Conservation (phyloP, 1,284 basidiomycete species). For the Porogramme epimiltina region DNA sequence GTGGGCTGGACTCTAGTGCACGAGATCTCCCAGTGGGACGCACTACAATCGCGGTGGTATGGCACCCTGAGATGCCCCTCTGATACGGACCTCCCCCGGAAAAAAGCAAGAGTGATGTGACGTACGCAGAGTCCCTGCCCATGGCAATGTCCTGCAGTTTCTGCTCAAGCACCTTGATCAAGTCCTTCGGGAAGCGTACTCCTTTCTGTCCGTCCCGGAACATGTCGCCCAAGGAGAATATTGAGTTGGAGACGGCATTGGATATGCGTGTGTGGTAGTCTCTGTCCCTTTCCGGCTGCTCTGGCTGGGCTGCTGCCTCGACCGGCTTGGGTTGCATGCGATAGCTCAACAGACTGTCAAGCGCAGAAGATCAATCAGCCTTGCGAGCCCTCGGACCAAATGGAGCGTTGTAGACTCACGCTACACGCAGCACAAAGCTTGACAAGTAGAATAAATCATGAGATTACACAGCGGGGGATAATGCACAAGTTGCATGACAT, state of each 20-base stretch:
- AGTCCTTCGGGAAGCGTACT: slow-evolving; percentile 90
- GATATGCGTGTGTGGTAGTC: slow-evolving; percentile 69
- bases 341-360: slow-evolving; percentile 63
- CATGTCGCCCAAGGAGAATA: slow-evolving; percentile 80
- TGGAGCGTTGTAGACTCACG: slow-evolving; percentile 51
- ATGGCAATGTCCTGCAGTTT: slow-evolving; percentile 89
- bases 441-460: too few relatives aligned
- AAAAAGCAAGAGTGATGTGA: slow-evolving; percentile 22
- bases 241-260: slow-evolving; percentile 69
- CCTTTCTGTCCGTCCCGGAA: slow-evolving; percentile 80
- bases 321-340: slow-evolving; percentile 65
- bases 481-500: slow-evolving; percentile 31
- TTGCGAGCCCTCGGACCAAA: slow-evolving; percentile 10
- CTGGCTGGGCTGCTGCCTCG: slow-evolving; percentile 30
- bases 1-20: too few relatives aligned
- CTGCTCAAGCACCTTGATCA: slow-evolving; percentile 85
- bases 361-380: slow-evolving; percentile 11
- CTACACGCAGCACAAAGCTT: slow-evolving; percentile 78
- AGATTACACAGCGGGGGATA: slow-evolving; percentile 1
- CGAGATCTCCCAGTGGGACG: too few relatives aligned
- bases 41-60: too few relatives aligned
- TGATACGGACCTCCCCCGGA: too few relatives aligned
- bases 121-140: slow-evolving; percentile 85
- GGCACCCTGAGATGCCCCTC: too few relatives aligned
- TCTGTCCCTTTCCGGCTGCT: slow-evolving; percentile 50